Evolutionary conservation across 2,329 filamentous ascomycete genomes (phyloP).

Genomic region (Magnaporthiopsis rhizophila): DNA sequence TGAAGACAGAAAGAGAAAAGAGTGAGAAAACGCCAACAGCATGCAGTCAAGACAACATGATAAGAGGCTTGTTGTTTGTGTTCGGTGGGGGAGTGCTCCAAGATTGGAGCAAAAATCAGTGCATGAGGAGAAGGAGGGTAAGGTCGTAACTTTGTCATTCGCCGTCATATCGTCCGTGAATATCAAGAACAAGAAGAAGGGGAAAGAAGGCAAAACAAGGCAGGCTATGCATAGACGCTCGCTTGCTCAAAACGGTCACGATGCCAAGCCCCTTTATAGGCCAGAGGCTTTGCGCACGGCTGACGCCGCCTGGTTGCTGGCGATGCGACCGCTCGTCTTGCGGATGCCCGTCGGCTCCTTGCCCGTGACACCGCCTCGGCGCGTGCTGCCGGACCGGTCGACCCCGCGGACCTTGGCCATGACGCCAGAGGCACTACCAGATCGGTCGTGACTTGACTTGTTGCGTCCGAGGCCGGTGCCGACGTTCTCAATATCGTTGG

Average conservation of each 20-base stretch:
- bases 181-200: constrained; percentile 1
- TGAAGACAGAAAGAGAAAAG: background rate
- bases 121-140: background rate
- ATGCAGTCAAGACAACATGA: constrained; percentile 2
- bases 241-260: constrained; percentile 1
- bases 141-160: background rate
- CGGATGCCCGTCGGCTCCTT: constrained; percentile 49
- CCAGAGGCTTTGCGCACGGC: constrained; percentile 49
- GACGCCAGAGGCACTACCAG: constrained; percentile 45
- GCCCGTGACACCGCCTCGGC: constrained; percentile 40
- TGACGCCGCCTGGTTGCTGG: constrained; percentile 38
- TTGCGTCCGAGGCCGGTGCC: constrained; percentile 38
- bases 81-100: background rate
- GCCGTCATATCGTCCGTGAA: background rate
- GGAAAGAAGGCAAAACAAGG: constrained; percentile 1
- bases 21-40: constrained; percentile 1
- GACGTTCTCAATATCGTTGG: constrained; percentile 65
- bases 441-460: constrained; percentile 46
- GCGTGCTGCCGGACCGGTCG: constrained; percentile 39
- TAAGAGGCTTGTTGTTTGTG: background rate
- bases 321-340: constrained; percentile 59
- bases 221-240: background rate
- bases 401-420: constrained; percentile 55
- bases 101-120: background rate
- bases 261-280: constrained; percentile 8